Evolutionary conservation across 441 rosid genomes (phyloP), one percentile per base, ranked within the genome.

Genomic region (Raphanus hybrid): DNA sequence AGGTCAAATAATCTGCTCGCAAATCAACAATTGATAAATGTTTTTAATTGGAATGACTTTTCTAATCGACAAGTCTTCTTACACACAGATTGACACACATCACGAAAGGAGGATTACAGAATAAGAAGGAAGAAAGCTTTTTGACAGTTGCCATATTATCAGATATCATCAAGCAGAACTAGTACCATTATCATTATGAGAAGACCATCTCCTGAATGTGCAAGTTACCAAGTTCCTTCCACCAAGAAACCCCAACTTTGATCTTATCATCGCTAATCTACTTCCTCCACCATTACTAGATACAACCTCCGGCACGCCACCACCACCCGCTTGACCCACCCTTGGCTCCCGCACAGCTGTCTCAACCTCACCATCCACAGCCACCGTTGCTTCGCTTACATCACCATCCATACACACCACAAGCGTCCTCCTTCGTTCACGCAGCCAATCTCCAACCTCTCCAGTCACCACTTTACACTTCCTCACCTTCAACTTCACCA

Each of bases 401-500:
- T 60, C 81, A 57, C 81, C 71, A 76, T 87, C 93, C 84, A 87
- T 67, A 67, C 83, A 84, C 70, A 89, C 75, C 64, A 86, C 73
- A 75, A 89, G 63, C 1, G 86, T 82, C 67, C 57, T 74, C 84
- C 87, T 86, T 3, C 64, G 84, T 65, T 80, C 85, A 62, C 71
- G 80, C 77, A 89, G 80, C 86, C 90, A 84, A 69, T 81, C 90
- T 6, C 76, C 82, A 5, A 83, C 78, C 58, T 85, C 86, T 35
- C 76, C 45, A 7, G 85, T 86, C 63, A 87, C 90, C 67, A 83
- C 82, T 72, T 29, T 79, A 75, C 93, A 89, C 71, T 89, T 89
- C 86, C 81, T 87, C 43, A 89, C 90, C 82, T 89, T 89, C 67
- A 89, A 64, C 80, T 86, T 89, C 27, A 89, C 80, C 80, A 89